A percentile compares a stretch with the other conserved stretches of the same genome.
phyloP scores from a whole-genome alignment of 164 flowering plant genomes.

The Kingdonia uniflora region DNA sequence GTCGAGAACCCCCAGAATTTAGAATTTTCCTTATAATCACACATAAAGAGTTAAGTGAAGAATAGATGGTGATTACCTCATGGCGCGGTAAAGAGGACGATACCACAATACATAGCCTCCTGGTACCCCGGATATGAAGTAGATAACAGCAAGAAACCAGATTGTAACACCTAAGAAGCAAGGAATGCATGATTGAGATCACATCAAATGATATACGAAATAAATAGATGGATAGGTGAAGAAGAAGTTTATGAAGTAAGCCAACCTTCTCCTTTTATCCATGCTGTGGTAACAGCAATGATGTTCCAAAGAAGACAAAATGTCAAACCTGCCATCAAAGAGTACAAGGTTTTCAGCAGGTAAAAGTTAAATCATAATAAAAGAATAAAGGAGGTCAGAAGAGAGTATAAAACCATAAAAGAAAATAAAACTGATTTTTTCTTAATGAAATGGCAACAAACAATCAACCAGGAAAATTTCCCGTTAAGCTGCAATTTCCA shows the following conservation, averaged over 20 bases:
- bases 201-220: not conserved
- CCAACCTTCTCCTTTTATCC: constrained; percentile 88
- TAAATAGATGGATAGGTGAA: not conserved
- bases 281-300: constrained; percentile 75
- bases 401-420: no score
- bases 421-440: no score
- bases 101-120: constrained; percentile 94
- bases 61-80: constrained; percentile 42
- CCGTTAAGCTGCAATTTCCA: no score
- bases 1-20: not conserved
- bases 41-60: not conserved
- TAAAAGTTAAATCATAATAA: no score
- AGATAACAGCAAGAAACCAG: constrained; percentile 90
- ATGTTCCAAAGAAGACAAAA: constrained; percentile 78
- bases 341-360: no score
- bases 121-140: constrained; percentile 89
- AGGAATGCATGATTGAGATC: constrained; percentile 5
- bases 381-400: no score
- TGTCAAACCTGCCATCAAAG: constrained; percentile 16
- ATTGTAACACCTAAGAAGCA: constrained; percentile 58
- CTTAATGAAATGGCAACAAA: no score
- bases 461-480: no score
- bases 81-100: constrained; percentile 95
- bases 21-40: not conserved
- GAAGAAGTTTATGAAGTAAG: constrained; percentile 2